Evolutionary conservation across 1,139 yeast genomes (phyloP), one percentile per base, ranked within the genome.

Genomic region (Kurtzmaniella quercitrusa): DNA sequence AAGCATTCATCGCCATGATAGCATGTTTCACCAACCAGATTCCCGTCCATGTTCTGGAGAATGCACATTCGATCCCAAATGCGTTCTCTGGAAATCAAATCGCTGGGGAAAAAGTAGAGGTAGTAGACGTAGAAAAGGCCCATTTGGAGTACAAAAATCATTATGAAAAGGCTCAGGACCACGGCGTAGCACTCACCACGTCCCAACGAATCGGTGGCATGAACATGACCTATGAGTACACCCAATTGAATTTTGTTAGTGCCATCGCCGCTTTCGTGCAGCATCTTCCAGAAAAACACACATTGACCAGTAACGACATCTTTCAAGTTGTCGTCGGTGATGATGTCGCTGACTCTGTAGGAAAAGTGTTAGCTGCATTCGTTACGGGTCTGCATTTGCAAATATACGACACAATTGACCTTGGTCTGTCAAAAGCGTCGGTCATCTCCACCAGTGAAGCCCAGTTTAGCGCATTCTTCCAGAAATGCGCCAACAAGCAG

Each of bases 221-320:
- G 27, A 56, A 63, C 6, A 42, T 56, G 15, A 53, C 57, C 16
- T 59, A 64, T 9, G 68, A 61, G 17, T 85, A 75, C 56, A 76
- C 81, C 15, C 89, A 83, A 48, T 67, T 77, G 47, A 82, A 81
- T 52, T 65, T 85, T 44, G 82, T 83, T 12, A 78, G 88, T 48
- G 70, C 83, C 1, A 65, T 83, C 14, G 84, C 90, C 0, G 71
- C 88, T 0, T 75, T 79, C 39, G 64, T 84, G 39, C 80, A 78
- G 57, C 79, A 79, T 18, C 62, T 83, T 24, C 88, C 91, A 0
- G 45, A 64, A 5, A 64, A 63, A 0, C 72, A 75, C 41, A 65
- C 64, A 18, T 59, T 82, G 50, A 52, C 52, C 2, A 43, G 54
- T 0, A 50, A 58, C 0, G 90, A 84, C 51, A 58, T 51, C 2